phyloP scores from a whole-genome alignment of 768 basidiomycete genomes.

The Lanmaoa pseudosensibilis region DNA sequence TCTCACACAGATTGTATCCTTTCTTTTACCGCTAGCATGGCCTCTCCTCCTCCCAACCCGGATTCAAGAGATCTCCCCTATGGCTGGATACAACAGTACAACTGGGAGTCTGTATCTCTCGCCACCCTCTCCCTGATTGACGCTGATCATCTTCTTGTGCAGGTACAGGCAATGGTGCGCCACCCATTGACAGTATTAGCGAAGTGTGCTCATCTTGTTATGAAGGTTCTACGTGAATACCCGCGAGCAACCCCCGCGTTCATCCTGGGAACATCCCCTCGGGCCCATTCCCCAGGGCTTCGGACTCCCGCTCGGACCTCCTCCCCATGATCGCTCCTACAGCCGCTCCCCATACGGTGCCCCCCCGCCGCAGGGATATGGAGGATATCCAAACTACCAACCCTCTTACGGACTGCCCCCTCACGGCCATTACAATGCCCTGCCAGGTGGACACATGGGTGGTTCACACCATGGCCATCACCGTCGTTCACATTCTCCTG shows the following conservation, averaged over 20 bases:
- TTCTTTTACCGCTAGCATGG: slow-evolving; percentile 34
- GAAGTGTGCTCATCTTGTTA: neutral
- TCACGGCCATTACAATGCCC: slow-evolving; percentile 18
- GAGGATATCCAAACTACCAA: slow-evolving; percentile 21
- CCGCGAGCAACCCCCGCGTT: slow-evolving; percentile 55
- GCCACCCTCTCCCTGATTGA: slow-evolving; percentile 15
- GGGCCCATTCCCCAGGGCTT: slow-evolving; percentile 42
- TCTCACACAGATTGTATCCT: slow-evolving; percentile 23
- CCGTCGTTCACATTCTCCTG: neutral
- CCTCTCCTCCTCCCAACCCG: slow-evolving; percentile 48
- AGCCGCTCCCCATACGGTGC: slow-evolving; percentile 33
- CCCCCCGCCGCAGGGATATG: slow-evolving; percentile 21
- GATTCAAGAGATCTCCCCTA: slow-evolving; percentile 61
- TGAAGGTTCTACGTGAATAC: slow-evolving; percentile 80
- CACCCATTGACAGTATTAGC: neutral
- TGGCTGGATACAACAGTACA: slow-evolving; percentile 71
- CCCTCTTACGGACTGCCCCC: slow-evolving; percentile 3
- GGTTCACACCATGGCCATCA: slow-evolving; percentile 7
- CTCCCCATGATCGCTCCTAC: slow-evolving; percentile 41
- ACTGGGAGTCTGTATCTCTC: slow-evolving; percentile 53
- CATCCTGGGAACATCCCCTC: slow-evolving; percentile 72
- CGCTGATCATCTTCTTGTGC: slow-evolving; percentile 28
- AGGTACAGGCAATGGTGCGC: slow-evolving; percentile 69
- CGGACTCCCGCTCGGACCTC: slow-evolving; percentile 42
- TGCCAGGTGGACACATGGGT: slow-evolving; percentile 16